Conservation (phyloP, 352 stramenopile species). For the Phytophthora pisi region DNA sequence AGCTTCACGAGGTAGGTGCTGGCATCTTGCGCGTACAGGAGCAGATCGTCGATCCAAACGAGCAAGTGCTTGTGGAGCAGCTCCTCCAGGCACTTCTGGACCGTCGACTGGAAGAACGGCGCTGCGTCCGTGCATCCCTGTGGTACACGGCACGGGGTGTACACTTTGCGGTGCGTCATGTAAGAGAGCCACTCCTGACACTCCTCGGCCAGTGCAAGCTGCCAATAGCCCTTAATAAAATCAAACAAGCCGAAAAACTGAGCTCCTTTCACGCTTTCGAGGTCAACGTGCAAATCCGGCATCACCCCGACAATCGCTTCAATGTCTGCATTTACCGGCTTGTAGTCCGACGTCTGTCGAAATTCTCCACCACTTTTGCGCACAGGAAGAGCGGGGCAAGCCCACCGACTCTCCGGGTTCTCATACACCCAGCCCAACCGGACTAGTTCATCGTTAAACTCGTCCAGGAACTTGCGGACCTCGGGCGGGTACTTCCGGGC, state of each 20-base stretch:
- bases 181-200: background rate
- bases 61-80: slow-evolving; percentile 12
- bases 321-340: slow-evolving; percentile 16
- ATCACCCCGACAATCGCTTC: slow-evolving; percentile 28
- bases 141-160: background rate
- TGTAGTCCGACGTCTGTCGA: slow-evolving; percentile 29
- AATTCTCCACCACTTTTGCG: slow-evolving; percentile 19
- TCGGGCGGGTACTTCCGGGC: slow-evolving; percentile 15
- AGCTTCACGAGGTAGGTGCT: slow-evolving; percentile 24
- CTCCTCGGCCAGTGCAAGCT: slow-evolving; percentile 2
- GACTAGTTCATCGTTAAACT: slow-evolving; percentile 24
- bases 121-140: slow-evolving; percentile 4
- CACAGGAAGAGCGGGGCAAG: slow-evolving; percentile 6
- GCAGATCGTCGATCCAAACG: slow-evolving; percentile 33
- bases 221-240: slow-evolving; percentile 16
- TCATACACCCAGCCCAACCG: slow-evolving; percentile 20
- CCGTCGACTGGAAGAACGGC: slow-evolving; percentile 4
- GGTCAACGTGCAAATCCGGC: slow-evolving; percentile 20
- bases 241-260: slow-evolving; percentile 16
- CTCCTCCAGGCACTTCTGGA: slow-evolving; percentile 5
- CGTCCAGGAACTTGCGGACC: slow-evolving; percentile 15
- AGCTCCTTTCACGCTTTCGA: background rate
- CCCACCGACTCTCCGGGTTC: slow-evolving; percentile 23
- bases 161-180: slow-evolving; percentile 24
- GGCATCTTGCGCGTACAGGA: slow-evolving; percentile 23